Evolutionary conservation across 129 eudicot genomes (phyloP), one percentile per base, ranked within the genome.

Genomic region (Lactuca sativa): DNA sequence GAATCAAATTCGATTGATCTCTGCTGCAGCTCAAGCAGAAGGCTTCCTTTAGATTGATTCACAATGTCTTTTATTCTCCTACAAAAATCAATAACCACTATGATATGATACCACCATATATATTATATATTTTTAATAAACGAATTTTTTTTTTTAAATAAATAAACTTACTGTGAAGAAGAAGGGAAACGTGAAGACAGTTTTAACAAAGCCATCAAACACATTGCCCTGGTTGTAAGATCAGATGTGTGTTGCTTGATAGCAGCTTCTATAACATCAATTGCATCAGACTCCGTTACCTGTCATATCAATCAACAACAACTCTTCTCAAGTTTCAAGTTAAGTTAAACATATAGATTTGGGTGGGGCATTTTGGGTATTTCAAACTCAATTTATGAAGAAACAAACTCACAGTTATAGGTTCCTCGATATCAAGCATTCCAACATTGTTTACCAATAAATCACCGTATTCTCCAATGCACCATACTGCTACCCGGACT

Each of bases 401-500:
- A 8, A 49, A 7, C 30, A 62, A 47, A 78, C 83, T 79, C 57
- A 90, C 97, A 71, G 89, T 87, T 72, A 87, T 78, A 60, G 96
- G 99, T 69, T 95, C 97, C 86, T 95, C 97, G 9, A 80, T 65
- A 78, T 78, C 91, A 69, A 95, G 91, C 88, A 81, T 64, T 66
- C 99, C 96, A 65, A 70, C 77, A 76, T 79, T 86, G 81, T 85
- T 80, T 59, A 95, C 86, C 89, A 95, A 82, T 89, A 95, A 85
- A 43, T 95, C 99, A 79, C 97, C 97, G 56, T 90, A 95, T 85
- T 95, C 99, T 47, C 99, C 99, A 51, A 90, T 90, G 81, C 99
- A 95, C 99, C 97, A 95, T 56, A 95, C 89, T 6, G 96, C 93
- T 65, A 95, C 97, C 78, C 92, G 87, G 68, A 87, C 86, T 70